phyloP scores from a whole-genome alignment of 202 grass and related monocot species.

The Hordeum pubiflorum region DNA sequence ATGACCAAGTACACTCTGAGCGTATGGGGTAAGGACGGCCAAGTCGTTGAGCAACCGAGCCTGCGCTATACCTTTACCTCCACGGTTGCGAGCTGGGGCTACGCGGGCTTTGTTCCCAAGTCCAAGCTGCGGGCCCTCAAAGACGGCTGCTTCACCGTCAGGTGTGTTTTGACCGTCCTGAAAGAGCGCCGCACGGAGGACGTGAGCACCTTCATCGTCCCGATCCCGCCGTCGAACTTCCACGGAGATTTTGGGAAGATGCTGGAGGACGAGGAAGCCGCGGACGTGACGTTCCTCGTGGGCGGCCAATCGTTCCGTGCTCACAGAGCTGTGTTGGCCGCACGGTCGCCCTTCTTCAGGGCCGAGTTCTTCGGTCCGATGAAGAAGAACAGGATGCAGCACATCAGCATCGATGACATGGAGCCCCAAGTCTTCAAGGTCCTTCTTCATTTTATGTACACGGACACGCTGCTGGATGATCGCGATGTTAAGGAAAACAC shows the following conservation, averaged over 20 bases:
- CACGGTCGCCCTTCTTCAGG: neutral
- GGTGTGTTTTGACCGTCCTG: neutral
- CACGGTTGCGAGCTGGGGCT: too few relatives aligned
- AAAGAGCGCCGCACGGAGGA: neutral
- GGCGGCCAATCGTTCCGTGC: neutral
- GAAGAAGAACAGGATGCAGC: neutral
- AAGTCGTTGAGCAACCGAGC: neutral
- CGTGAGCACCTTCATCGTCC: neutral
- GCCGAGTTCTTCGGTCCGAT: neutral
- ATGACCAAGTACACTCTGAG: neutral
- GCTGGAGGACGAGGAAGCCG: neutral
- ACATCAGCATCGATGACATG: neutral
- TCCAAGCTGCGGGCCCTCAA: neutral
- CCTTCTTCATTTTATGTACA: constrained; percentile 8
- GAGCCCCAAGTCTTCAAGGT: neutral
- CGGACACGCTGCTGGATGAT: neutral
- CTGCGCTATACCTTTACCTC: too few relatives aligned
- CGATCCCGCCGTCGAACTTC: too few relatives aligned
- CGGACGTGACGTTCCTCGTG: neutral
- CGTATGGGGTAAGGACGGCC: neutral
- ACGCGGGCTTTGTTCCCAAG: neutral
- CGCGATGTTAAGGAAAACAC: too few relatives aligned
- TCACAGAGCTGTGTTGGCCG: neutral
- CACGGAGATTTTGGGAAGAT: neutral
- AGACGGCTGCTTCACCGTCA: neutral